phyloP scores from a whole-genome alignment of 805 yeast genomes.

The Naumovozyma castellii region DNA sequence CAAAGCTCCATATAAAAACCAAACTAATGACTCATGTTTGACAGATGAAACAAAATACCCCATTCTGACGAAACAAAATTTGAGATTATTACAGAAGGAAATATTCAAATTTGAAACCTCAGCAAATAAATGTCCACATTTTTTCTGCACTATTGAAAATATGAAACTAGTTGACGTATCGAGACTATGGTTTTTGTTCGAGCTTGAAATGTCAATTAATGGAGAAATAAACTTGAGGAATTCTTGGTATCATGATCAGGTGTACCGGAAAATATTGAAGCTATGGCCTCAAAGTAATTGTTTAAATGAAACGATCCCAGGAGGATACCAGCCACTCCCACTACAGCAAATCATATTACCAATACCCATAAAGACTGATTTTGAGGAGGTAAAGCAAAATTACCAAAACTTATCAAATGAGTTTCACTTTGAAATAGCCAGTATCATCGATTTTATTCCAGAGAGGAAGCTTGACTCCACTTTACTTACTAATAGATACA shows the following conservation, averaged over 20 bases:
- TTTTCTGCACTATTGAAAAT: conserved; percentile 12
- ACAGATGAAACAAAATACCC: too few relatives aligned
- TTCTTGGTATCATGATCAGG: conserved; percentile 18
- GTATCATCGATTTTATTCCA: conserved; percentile 7
- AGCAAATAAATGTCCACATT: conserved; percentile 11
- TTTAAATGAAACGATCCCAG: conserved; percentile 4
- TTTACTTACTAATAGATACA: conserved; percentile 11
- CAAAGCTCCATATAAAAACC: too few relatives aligned
- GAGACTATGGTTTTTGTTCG: conserved; percentile 27
- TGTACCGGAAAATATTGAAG: conserved; percentile 17
- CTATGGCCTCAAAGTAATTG: conserved; percentile 16
- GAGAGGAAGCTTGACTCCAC: conserved; percentile 13
- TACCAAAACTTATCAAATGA: conserved; percentile 2
- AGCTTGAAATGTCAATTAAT: conserved; percentile 24
- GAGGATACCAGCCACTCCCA: conserved; percentile 7
- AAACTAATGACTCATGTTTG: too few relatives aligned
- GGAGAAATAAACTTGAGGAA: conserved; percentile 21
- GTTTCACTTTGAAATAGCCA: conserved; percentile 7
- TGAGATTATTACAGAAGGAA: conserved; percentile 16
- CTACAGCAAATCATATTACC: conserved; percentile 11
- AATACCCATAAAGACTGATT: conserved; percentile 1
- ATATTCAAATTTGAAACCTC: conserved; percentile 12
- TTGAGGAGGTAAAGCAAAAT: background rate
- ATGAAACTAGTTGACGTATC: conserved; percentile 7
- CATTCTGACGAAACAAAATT: conserved; percentile 14